Percentiles rank a stretch among this genome's conserved stretches.
phyloP scores from a whole-genome alignment of 306 rosid species.

The Canavalia gladiata region DNA sequence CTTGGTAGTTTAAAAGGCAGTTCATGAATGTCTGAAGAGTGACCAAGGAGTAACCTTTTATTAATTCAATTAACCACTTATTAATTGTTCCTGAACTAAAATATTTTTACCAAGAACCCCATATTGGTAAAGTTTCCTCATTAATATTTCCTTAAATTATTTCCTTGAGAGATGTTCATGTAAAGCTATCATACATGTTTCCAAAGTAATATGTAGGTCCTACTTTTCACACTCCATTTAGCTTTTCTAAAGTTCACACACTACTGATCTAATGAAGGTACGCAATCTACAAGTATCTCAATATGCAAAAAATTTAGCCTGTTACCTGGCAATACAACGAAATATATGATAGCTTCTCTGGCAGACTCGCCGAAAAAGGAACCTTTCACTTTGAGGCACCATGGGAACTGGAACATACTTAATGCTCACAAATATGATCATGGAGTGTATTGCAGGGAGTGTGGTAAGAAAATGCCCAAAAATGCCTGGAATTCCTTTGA shows the following conservation, averaged over 20 bases:
- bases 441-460: conserved; percentile 71
- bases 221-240: conserved; percentile 16
- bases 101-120: conserved; percentile 16
- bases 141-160: conserved; percentile 3
- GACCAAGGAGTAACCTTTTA: not conserved
- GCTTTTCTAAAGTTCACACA: conserved; percentile 1
- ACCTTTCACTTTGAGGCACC: conserved; percentile 96
- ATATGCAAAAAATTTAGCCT: conserved; percentile 26
- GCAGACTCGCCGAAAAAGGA: conserved; percentile 93
- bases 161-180: not conserved
- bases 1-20: too few relatives aligned
- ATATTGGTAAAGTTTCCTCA: conserved; percentile 5
- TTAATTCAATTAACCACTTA: not conserved
- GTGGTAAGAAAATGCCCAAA: conserved; percentile 93
- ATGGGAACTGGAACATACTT: conserved; percentile 92
- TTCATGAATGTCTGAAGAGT: not conserved
- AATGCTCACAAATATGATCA: conserved; percentile 92
- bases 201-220: conserved; percentile 11
- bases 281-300: not conserved
- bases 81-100: conserved; percentile 1
- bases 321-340: conserved; percentile 96
- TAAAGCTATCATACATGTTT: conserved; percentile 20
- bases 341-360: conserved; percentile 88
- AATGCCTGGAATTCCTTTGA: conserved; percentile 94
- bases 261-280: not conserved